Evolutionary conservation across 805 yeast genomes (phyloP).

Genomic region (Yamadazyma ubonensis): DNA sequence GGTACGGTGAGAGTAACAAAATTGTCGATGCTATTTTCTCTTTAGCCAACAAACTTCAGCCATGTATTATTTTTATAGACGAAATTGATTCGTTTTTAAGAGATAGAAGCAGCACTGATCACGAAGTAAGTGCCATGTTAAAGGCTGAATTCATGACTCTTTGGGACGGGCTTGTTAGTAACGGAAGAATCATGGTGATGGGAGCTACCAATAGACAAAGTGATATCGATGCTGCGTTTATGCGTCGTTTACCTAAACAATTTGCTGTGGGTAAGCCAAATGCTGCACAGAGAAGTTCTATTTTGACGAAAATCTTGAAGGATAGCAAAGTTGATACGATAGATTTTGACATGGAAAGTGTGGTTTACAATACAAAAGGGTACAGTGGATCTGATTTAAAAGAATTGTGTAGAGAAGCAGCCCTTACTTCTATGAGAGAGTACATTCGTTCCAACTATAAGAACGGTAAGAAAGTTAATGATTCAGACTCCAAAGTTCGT

Average conservation of each 20-base stretch:
- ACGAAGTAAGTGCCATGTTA: constrained; percentile 91
- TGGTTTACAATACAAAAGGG: constrained; percentile 65
- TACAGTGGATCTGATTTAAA: constrained; percentile 86
- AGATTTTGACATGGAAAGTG: constrained; percentile 56
- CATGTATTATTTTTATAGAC: constrained; percentile 92
- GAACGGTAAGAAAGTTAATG: constrained; percentile 31
- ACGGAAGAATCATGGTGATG: constrained; percentile 79
- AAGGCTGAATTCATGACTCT: constrained; percentile 97
- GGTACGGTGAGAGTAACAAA: constrained; percentile 97
- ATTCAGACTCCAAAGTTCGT: constrained; percentile 41
- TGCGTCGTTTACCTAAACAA: constrained; percentile 89
- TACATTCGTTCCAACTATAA: constrained; percentile 61
- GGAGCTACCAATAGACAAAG: constrained; percentile 94
- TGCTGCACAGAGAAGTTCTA: constrained; percentile 62
- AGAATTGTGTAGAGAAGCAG: constrained; percentile 92
- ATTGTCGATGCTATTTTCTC: constrained; percentile 91
- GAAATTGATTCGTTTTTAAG: constrained; percentile 94
- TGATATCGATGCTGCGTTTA: constrained; percentile 89
- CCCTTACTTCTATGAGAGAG: constrained; percentile 84
- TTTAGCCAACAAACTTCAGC: constrained; percentile 83
- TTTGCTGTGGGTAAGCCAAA: constrained; percentile 78
- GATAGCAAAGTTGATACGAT: constrained; percentile 59
- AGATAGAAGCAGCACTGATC: constrained; percentile 80
- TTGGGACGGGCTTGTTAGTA: constrained; percentile 87
- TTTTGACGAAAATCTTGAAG: constrained; percentile 63